Evolutionary conservation across 2,329 filamentous ascomycete species (phyloP).

Genomic region (Calonectria naviculata): DNA sequence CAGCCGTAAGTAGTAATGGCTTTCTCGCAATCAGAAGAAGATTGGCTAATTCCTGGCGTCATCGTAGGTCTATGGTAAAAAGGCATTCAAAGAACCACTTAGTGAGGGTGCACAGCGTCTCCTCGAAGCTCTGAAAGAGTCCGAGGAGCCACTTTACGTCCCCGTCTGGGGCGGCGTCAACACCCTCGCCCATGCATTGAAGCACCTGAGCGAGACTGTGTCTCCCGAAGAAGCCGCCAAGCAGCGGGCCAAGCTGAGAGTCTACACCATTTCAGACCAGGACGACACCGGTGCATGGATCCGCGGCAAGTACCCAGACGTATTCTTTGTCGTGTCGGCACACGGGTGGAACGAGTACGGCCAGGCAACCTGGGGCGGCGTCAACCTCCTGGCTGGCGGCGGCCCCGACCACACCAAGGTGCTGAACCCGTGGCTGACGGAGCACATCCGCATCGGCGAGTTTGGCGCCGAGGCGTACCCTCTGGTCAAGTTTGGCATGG

Average conservation of each 20-base stretch:
- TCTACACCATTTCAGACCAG: conserved; percentile 69
- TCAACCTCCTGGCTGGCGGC: conserved; percentile 40
- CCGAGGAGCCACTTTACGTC: conserved; percentile 56
- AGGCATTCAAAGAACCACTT: conserved; percentile 21
- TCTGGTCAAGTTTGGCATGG: conserved; percentile 59
- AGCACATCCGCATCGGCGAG: conserved; percentile 60
- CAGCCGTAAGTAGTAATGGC: background rate
- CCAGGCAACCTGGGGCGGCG: conserved; percentile 65
- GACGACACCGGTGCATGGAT: conserved; percentile 68
- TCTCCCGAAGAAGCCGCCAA: conserved; percentile 42
- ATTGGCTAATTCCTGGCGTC: background rate
- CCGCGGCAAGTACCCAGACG: conserved; percentile 60
- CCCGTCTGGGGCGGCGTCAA: conserved; percentile 65
- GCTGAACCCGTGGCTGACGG: conserved; percentile 59
- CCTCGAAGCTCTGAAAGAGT: conserved; percentile 36
- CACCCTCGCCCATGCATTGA: conserved; percentile 60
- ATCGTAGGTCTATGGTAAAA: conserved; percentile 37
- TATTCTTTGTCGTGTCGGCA: conserved; percentile 65
- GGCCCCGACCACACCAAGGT: conserved; percentile 46
- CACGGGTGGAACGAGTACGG: conserved; percentile 67
- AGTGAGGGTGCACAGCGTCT: conserved; percentile 55
- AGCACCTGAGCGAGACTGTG: conserved; percentile 43
- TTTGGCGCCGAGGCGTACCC: conserved; percentile 55
- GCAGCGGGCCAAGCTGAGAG: conserved; percentile 55
- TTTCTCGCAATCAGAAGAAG: background rate